Percentiles rank a stretch among this genome's conserved stretches.
Conservation (phyloP, 306 rosid species). For the Quercus berberidifolia region DNA sequence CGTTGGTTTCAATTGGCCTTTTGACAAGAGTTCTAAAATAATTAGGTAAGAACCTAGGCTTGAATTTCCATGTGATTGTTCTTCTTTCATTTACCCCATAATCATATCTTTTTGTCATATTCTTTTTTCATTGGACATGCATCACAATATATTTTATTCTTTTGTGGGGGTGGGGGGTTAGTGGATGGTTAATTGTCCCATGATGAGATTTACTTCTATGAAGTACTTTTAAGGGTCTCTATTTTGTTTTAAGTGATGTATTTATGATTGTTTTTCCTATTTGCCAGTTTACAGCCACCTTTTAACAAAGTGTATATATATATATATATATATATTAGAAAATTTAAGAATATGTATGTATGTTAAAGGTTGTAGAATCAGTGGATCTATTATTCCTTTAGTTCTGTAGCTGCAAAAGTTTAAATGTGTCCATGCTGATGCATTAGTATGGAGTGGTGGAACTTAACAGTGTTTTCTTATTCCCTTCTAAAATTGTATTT, state of each 20-base stretch:
- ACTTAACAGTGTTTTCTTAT: conserved; percentile 21
- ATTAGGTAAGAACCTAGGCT: not conserved
- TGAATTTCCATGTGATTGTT: not conserved
- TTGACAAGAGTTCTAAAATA: not conserved
- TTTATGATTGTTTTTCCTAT: too few relatives aligned
- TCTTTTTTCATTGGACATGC: not conserved
- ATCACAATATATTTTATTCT: not conserved
- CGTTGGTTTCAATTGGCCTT: not conserved
- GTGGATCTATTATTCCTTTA: conserved; percentile 7
- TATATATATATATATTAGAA: too few relatives aligned
- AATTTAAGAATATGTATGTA: conserved; percentile 3
- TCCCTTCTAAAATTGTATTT: conserved; percentile 25
- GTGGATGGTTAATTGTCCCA: not conserved
- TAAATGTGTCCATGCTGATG: conserved; percentile 14
- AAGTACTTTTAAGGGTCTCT: not conserved
- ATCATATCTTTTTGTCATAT: not conserved
- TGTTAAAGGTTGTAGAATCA: conserved; percentile 8
- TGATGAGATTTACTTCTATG: not conserved
- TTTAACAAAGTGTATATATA: too few relatives aligned
- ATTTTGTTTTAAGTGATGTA: too few relatives aligned
- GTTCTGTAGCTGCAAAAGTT: not conserved
- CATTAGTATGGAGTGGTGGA: conserved; percentile 23
- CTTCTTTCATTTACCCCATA: not conserved
- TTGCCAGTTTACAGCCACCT: too few relatives aligned
- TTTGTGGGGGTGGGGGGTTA: not conserved